A percentile compares a stretch with the other conserved stretches of the same genome.
phyloP scores from a whole-genome alignment of 2,329 filamentous ascomycete species.

The Colletotrichum paranaense region DNA sequence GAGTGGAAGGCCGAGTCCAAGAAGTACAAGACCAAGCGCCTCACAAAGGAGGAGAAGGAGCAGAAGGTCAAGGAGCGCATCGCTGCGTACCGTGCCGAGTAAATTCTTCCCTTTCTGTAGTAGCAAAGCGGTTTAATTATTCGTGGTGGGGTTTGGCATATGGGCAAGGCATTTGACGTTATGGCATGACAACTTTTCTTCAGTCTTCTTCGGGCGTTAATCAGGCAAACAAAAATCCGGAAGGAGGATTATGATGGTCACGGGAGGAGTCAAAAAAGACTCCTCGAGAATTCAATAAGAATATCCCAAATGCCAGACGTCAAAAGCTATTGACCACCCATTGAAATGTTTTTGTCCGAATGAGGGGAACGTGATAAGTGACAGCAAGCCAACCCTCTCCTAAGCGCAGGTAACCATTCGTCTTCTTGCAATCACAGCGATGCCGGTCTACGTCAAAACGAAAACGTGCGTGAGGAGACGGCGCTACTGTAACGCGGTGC shows the following conservation, averaged over 20 bases:
- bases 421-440: no score
- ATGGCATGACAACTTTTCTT: constrained; percentile 28
- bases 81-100: constrained; percentile 75
- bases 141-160: neutral
- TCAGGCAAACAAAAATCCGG: constrained; percentile 34
- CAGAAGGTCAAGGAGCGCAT: constrained; percentile 92
- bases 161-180: constrained; percentile 31
- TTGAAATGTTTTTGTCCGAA: neutral
- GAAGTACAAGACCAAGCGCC: constrained; percentile 85
- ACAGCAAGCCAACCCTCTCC: no score
- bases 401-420: neutral
- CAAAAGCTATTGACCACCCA: constrained; percentile 13
- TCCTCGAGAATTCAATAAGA: constrained; percentile 33
- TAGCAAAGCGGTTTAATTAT: constrained; percentile 26
- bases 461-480: neutral
- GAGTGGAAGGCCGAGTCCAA: constrained; percentile 95
- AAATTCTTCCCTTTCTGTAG: constrained; percentile 38
- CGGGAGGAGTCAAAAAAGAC: constrained; percentile 23
- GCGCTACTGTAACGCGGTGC: neutral
- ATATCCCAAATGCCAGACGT: constrained; percentile 37
- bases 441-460: neutral
- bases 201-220: constrained; percentile 35
- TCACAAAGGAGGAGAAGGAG: constrained; percentile 85
- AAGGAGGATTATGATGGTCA: constrained; percentile 31
- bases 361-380: neutral